Evolutionary conservation across 192 early-diverging fungal genomes (phyloP).

Genomic region (Coemansia guatemalensis): DNA sequence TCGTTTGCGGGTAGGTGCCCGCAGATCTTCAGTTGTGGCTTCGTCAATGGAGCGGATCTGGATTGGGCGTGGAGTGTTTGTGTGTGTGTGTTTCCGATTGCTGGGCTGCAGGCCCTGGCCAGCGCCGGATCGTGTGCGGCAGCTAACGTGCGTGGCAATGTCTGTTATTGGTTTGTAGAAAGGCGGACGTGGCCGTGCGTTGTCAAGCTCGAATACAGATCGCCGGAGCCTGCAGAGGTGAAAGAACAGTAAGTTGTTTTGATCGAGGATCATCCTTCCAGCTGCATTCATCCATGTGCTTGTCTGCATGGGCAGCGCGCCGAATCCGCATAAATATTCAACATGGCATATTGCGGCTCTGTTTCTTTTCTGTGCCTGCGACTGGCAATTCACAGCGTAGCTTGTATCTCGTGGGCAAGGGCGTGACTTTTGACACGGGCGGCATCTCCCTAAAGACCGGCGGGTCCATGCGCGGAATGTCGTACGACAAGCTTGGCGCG

Average conservation of each 20-base stretch:
- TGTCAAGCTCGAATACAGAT: conserved; percentile 60
- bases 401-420: conserved; percentile 86
- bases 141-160: background rate
- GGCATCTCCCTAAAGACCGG: conserved; percentile 84
- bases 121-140: background rate
- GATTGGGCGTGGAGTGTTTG: conserved; percentile 2
- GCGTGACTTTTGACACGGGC: conserved; percentile 89
- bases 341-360: background rate
- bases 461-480: conserved; percentile 85
- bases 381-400: conserved; percentile 15
- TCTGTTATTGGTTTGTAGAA: conserved; percentile 24
- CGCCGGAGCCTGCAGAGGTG: conserved; percentile 66
- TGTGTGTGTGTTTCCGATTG: conserved; percentile 6
- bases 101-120: background rate
- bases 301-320: background rate
- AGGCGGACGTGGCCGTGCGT: conserved; percentile 49
- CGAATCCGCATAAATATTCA: background rate
- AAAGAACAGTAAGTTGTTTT: conserved; percentile 65
- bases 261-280: background rate
- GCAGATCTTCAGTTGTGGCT: conserved; percentile 6
- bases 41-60: background rate
- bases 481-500: conserved; percentile 89
- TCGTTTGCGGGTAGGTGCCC: conserved; percentile 62
- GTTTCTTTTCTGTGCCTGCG: too few relatives aligned
- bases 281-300: background rate